Percentiles rank a stretch among this genome's conserved stretches.
Evolutionary conservation across 208 protist species (phyloP).

Genomic region (Acanthamoeba lenticulata): DNA sequence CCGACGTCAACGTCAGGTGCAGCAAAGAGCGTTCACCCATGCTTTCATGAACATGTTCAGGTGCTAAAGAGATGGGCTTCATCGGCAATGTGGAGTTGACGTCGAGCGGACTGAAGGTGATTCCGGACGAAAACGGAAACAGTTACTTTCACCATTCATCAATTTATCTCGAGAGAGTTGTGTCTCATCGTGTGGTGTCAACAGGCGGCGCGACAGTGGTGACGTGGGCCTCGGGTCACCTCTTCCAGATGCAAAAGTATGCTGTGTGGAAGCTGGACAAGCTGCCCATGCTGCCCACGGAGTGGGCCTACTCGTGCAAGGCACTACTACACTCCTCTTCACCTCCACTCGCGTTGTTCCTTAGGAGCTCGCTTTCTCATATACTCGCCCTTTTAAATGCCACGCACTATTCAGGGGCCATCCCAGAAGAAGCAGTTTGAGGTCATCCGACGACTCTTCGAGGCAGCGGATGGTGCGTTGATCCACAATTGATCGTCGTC

Average conservation of each 20-base stretch:
- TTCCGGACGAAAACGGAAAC: background rate
- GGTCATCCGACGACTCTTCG: constrained; percentile 51
- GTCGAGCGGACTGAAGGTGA: background rate
- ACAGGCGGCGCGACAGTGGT: constrained; percentile 33
- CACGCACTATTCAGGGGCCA: constrained; percentile 15
- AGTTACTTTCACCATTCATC: background rate
- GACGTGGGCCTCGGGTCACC: constrained; percentile 64
- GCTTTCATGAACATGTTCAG: background rate
- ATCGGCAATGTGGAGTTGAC: constrained; percentile 55
- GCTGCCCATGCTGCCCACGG: constrained; percentile 26
- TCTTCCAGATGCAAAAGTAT: constrained; percentile 57
- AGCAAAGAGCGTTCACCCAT: background rate
- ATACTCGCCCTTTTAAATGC: background rate
- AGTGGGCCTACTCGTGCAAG: constrained; percentile 51
- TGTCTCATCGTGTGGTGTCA: too few relatives aligned
- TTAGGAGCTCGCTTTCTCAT: background rate
- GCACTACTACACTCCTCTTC: background rate
- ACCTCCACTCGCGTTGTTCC: background rate
- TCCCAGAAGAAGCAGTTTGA: constrained; percentile 61
- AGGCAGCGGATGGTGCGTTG: constrained; percentile 12
- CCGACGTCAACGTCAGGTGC: background rate
- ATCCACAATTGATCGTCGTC: background rate
- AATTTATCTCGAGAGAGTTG: too few relatives aligned
- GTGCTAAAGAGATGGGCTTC: background rate
- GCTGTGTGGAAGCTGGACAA: constrained; percentile 64